phyloP scores from a whole-genome alignment of 1,284 basidiomycete genomes.

The Fomitopsis pinicola region DNA sequence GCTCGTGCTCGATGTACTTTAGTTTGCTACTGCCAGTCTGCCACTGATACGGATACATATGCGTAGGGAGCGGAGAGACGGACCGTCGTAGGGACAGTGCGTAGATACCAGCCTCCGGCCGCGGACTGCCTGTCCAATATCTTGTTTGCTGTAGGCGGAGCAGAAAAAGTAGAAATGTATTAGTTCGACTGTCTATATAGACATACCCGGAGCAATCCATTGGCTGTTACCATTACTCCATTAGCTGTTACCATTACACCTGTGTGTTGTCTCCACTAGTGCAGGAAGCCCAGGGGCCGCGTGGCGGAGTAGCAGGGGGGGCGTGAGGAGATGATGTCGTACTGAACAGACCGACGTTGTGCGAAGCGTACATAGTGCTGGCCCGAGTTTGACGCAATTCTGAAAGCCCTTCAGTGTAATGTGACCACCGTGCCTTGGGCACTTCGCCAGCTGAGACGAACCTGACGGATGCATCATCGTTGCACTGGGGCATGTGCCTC shows the following conservation, averaged over 20 bases:
- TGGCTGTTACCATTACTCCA: background rate
- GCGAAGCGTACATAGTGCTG: no score
- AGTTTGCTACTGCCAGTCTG: background rate
- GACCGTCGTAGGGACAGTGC: background rate
- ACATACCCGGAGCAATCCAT: background rate
- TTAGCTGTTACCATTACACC: background rate
- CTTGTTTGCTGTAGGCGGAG: background rate
- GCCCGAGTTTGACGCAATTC: no score
- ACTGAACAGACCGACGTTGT: no score
- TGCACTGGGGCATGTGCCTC: no score
- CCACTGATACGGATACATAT: background rate
- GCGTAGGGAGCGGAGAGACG: background rate
- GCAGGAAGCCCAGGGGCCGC: no score
- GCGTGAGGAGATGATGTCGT: no score
- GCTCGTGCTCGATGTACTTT: background rate
- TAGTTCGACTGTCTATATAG: background rate
- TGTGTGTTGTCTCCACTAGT: no score
- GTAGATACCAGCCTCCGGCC: background rate
- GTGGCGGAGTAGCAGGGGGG: no score
- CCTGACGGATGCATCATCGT: no score
- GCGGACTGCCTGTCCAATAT: background rate
- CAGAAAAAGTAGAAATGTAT: background rate
- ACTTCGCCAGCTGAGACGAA: no score
- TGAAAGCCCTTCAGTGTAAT: no score
- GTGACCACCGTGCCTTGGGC: no score